A percentile compares a stretch with the other conserved stretches of the same genome.
These are phyloP conservation scores for Pseudomicrostroma phylloplanum DNA, from an alignment of 1,284 basidiomycete species.

Conservation along the genomic window DNA sequence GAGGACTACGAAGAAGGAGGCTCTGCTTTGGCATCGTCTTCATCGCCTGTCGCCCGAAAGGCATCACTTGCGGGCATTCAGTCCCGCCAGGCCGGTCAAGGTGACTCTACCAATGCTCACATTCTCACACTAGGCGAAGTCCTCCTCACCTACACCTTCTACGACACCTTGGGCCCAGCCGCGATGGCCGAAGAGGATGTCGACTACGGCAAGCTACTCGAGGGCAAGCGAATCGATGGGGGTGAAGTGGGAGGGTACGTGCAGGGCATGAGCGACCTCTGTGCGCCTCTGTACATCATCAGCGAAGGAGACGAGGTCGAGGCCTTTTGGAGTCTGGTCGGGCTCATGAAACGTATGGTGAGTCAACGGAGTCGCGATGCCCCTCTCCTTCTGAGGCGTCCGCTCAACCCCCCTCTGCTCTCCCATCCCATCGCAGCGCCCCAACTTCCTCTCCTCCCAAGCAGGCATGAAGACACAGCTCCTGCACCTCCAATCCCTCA, in stretches of 20 bases:
- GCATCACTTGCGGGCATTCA: not conserved
- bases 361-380: not conserved
- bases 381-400: not conserved
- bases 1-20: slow-evolving; percentile 56
- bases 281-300: slow-evolving; percentile 85
- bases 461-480: slow-evolving; percentile 94
- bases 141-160: slow-evolving; percentile 70
- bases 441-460: slow-evolving; percentile 92
- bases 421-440: slow-evolving; percentile 57
- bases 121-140: slow-evolving; percentile 72
- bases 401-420: not conserved
- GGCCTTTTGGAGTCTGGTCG: slow-evolving; percentile 92
- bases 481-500: slow-evolving; percentile 78
- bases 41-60: too few species aligned
- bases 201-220: too few species aligned
- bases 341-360: slow-evolving; percentile 90
- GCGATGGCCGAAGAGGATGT: not conserved
- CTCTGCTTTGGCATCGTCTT: too few species aligned
- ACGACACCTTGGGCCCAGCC: slow-evolving; percentile 18
- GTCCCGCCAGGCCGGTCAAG: not conserved
- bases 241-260: slow-evolving; percentile 59
- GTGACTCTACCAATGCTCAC: slow-evolving; percentile 59
- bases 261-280: slow-evolving; percentile 95
- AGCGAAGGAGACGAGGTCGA: slow-evolving; percentile 79
- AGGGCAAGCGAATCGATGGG: not conserved